Conservation (phyloP, 2,329 filamentous ascomycete genomes). For the Alternaria atra region DNA sequence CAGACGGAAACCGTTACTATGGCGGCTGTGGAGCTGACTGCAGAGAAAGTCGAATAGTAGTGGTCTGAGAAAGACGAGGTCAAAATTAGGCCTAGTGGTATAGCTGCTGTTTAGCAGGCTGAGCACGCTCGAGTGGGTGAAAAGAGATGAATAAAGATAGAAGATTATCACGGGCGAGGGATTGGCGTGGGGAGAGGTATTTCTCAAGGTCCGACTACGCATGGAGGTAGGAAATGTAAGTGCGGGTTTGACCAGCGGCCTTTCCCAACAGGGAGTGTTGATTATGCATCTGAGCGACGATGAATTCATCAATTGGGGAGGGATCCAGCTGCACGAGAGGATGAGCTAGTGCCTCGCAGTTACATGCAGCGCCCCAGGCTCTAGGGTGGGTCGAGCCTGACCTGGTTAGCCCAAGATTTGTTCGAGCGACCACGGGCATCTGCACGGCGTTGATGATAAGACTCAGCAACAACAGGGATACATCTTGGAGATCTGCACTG, state of each 20-base stretch:
- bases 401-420: conserved; percentile 31
- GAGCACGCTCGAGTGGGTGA: conserved; percentile 15
- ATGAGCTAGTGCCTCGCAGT: conserved; percentile 47
- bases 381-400: conserved; percentile 41
- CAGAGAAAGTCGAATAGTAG: conserved; percentile 27
- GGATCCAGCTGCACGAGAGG: conserved; percentile 40
- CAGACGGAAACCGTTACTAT: conserved; percentile 33
- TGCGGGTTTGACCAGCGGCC: conserved; percentile 32
- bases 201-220: conserved; percentile 26
- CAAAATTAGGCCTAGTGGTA: conserved; percentile 26
- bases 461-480: conserved; percentile 35
- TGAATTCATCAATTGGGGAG: conserved; percentile 47
- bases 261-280: conserved; percentile 41
- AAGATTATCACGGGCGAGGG: conserved; percentile 16
- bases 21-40: conserved; percentile 41
- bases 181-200: conserved; percentile 20
- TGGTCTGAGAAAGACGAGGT: conserved; percentile 23
- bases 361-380: conserved; percentile 47
- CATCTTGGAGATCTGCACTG: conserved; percentile 31
- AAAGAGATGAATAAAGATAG: conserved; percentile 18
- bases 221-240: conserved; percentile 33
- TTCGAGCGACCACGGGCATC: conserved; percentile 38
- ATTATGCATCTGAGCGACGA: conserved; percentile 47
- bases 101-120: conserved; percentile 20
- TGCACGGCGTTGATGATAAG: conserved; percentile 42